Evolutionary conservation across 257 asterid genomes (phyloP).

Genomic region (Asclepias syriaca): DNA sequence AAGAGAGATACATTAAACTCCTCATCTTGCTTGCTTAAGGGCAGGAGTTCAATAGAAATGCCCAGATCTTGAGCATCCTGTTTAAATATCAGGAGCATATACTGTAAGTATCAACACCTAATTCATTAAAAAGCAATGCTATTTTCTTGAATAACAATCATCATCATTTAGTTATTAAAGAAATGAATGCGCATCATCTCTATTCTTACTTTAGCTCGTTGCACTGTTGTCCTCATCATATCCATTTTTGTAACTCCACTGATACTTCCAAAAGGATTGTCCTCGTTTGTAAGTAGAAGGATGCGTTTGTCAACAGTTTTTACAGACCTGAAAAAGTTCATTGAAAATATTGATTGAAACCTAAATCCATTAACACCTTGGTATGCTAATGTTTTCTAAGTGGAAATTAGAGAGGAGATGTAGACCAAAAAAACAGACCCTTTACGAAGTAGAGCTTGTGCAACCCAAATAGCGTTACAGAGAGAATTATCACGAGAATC

Average conservation of each 20-base stretch:
- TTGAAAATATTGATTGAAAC: slow-evolving; percentile 15
- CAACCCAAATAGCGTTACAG: slow-evolving; percentile 95
- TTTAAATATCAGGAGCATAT: slow-evolving; percentile 12
- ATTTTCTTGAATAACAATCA: neutral
- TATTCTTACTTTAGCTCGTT: slow-evolving; percentile 77
- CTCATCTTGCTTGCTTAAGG: slow-evolving; percentile 64
- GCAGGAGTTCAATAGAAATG: slow-evolving; percentile 84
- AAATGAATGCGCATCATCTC: neutral
- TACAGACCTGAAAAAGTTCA: slow-evolving; percentile 53
- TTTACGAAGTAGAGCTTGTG: slow-evolving; percentile 91
- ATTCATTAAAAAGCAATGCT: neutral
- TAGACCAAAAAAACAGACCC: slow-evolving; percentile 41
- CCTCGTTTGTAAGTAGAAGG: slow-evolving; percentile 84
- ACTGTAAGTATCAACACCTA: slow-evolving; percentile 3
- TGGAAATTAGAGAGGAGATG: slow-evolving; percentile 13
- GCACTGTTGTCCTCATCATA: slow-evolving; percentile 90
- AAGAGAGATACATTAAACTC: slow-evolving; percentile 74
- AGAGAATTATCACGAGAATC: slow-evolving; percentile 94
- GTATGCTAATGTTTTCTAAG: slow-evolving; percentile 12
- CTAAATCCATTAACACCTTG: slow-evolving; percentile 9
- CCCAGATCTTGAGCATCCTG: slow-evolving; percentile 98
- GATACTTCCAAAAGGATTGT: slow-evolving; percentile 87
- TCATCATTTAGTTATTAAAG: neutral
- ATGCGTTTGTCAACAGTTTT: slow-evolving; percentile 81
- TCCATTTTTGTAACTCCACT: slow-evolving; percentile 84